Evolutionary conservation across 805 yeast species (phyloP), one percentile per base, ranked within the genome.

Genomic region (Metschnikowia peoriensis): DNA sequence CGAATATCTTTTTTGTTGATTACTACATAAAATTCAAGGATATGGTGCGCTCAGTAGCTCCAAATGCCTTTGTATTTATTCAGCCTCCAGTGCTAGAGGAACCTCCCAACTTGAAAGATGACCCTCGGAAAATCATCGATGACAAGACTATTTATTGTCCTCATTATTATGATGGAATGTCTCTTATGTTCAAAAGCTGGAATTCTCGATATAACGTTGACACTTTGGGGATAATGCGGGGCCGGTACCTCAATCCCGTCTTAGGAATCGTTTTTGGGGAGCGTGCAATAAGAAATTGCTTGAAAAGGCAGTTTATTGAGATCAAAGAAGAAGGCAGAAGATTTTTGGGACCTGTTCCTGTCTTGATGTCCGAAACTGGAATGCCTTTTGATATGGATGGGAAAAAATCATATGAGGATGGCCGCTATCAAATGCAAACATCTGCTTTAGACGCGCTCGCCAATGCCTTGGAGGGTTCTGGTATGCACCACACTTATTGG

Each of bases 331-430:
- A 94, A 64, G 83, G 90, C 5, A 65, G 70, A 6, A 77, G 76
- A 4, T 66, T 79, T 32, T 67, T 92, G 38, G 97, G 97, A 2
- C 47, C 66, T 9, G 75, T 90, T 9, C 97, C 97, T 0, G 79
- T 87, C 9, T 70, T 93, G 22, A 84, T 94, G 78, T 82, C 96
- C 1, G 99, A 93, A 67, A 91, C 93, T n/a, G 99, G 99, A 6
- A 89, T 93, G 86, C 98, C 99, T 2, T 89, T 86, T 66, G 97
- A 94, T 67, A 89, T 93, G 97, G 92, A 93, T 67, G 77, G 82
- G 53, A 89, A 88, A 64, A 74, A 70, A 45, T 88, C 97, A 0
- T 93, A 81, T 64, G 66, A 67, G 1, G 76, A 75, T 52, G 91
- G 92, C 1, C 81, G 83, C 55, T 94, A 83, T 66, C 68, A 76